Conservation (phyloP, 352 stramenopile species). For the Peronospora tabacina region DNA sequence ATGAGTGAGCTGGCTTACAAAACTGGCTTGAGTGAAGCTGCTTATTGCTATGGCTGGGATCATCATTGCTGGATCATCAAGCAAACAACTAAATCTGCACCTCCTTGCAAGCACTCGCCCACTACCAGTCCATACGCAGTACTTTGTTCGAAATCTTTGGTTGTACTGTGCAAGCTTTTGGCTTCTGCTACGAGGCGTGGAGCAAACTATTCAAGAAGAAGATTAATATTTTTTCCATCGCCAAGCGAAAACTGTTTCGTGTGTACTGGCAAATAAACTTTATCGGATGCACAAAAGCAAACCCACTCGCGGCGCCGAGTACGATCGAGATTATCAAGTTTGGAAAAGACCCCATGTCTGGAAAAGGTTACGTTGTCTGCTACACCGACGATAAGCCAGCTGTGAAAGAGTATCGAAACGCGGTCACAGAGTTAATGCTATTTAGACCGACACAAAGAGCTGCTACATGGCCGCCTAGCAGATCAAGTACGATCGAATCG, state of each 20-base stretch:
- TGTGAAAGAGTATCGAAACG: slow-evolving; percentile 23
- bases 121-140: neutral
- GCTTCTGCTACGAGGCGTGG: slow-evolving; percentile 14
- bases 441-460: slow-evolving; percentile 29
- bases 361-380: slow-evolving; percentile 28
- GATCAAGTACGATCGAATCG: slow-evolving; percentile 29
- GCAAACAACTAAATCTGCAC: slow-evolving; percentile 18
- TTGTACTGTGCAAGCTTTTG: slow-evolving; percentile 2
- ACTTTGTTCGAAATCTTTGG: slow-evolving; percentile 13
- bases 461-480: slow-evolving; percentile 39
- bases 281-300: slow-evolving; percentile 24
- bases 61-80: neutral
- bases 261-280: slow-evolving; percentile 37
- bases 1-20: neutral
- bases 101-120: neutral
- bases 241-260: slow-evolving; percentile 24
- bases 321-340: slow-evolving; percentile 47
- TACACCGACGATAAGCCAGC: slow-evolving; percentile 22
- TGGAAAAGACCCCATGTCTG: slow-evolving; percentile 8
- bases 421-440: slow-evolving; percentile 33
- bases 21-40: neutral
- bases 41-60: neutral
- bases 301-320: slow-evolving; percentile 27
- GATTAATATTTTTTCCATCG: slow-evolving; percentile 22
- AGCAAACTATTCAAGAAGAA: slow-evolving; percentile 25